A percentile compares a stretch with the other conserved stretches of the same genome.
phyloP scores from a whole-genome alignment of 2,329 filamentous ascomycete genomes.

The Albifimbria verrucaria region DNA sequence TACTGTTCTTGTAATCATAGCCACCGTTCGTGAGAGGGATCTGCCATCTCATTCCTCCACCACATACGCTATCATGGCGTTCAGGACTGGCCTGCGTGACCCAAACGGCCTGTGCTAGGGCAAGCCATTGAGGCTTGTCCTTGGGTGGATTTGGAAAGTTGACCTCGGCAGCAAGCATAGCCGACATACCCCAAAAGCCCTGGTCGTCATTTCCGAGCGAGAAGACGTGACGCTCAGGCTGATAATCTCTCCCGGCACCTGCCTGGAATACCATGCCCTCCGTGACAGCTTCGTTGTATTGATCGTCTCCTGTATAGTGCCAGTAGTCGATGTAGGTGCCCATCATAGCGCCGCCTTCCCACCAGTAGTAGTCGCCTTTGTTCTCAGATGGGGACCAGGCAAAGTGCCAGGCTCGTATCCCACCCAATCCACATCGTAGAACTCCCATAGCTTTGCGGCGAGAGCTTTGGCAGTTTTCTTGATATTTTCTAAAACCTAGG shows the following conservation, averaged over 20 bases:
- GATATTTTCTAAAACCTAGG: conserved; percentile 37
- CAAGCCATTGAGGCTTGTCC: conserved; percentile 56
- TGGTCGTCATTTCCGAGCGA: conserved; percentile 69
- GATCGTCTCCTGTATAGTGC: conserved; percentile 61
- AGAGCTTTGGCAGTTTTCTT: conserved; percentile 42
- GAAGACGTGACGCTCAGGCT: conserved; percentile 56
- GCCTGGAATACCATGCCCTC: conserved; percentile 57
- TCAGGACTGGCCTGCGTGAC: conserved; percentile 56
- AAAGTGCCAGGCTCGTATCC: conserved; percentile 55
- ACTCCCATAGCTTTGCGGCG: conserved; percentile 47
- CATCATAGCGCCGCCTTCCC: conserved; percentile 69
- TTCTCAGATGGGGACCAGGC: conserved; percentile 47
- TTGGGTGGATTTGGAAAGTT: conserved; percentile 57
- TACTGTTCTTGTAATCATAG: conserved; percentile 71
- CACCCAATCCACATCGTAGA: conserved; percentile 48
- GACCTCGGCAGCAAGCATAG: conserved; percentile 64
- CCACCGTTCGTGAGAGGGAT: conserved; percentile 71
- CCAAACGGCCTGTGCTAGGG: conserved; percentile 67
- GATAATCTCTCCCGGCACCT: conserved; percentile 55
- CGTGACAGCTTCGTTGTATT: conserved; percentile 58
- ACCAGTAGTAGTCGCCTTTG: conserved; percentile 66
- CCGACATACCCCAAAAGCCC: conserved; percentile 66
- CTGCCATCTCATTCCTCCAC: conserved; percentile 74
- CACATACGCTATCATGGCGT: conserved; percentile 63
- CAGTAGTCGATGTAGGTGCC: conserved; percentile 68